phyloP scores from a whole-genome alignment of 2,329 filamentous ascomycete genomes.

The Cryphonectria parasitica region DNA sequence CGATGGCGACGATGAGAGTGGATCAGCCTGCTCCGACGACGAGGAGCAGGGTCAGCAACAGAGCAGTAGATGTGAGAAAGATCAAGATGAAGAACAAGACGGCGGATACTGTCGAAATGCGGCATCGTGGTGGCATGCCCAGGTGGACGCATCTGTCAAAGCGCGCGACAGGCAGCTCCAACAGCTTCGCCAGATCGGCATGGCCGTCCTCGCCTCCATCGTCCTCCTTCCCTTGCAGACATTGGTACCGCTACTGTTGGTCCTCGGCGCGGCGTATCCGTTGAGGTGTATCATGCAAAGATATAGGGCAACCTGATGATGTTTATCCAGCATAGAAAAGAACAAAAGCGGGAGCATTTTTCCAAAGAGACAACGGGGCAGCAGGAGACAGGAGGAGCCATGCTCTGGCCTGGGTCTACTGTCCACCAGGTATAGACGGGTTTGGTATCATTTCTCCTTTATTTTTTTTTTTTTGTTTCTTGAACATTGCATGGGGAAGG shows the following conservation, averaged over 20 bases:
- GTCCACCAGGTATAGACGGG: slow-evolving; percentile 16
- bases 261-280: slow-evolving; percentile 46
- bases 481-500: slow-evolving; percentile 21
- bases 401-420: neutral
- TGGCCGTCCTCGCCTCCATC: slow-evolving; percentile 47
- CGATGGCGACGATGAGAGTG: slow-evolving; percentile 38
- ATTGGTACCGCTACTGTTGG: slow-evolving; percentile 42
- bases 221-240: slow-evolving; percentile 53
- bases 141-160: slow-evolving; percentile 31
- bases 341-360: neutral
- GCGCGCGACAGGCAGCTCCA: slow-evolving; percentile 46
- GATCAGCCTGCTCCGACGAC: slow-evolving; percentile 30
- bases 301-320: slow-evolving; percentile 18
- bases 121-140: slow-evolving; percentile 24
- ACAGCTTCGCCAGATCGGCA: slow-evolving; percentile 47
- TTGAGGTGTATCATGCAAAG: slow-evolving; percentile 35
- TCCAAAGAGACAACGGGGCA: neutral
- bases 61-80: slow-evolving; percentile 22
- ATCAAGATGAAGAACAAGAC: slow-evolving; percentile 35
- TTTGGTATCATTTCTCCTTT: slow-evolving; percentile 12
- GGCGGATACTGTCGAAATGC: slow-evolving; percentile 20
- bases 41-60: slow-evolving; percentile 28
- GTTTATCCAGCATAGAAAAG: slow-evolving; percentile 9
- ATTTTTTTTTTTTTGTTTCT: neutral
- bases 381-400: neutral